Evolutionary conservation across 441 rosid genomes (phyloP).

Genomic region (Populus hybrid): DNA sequence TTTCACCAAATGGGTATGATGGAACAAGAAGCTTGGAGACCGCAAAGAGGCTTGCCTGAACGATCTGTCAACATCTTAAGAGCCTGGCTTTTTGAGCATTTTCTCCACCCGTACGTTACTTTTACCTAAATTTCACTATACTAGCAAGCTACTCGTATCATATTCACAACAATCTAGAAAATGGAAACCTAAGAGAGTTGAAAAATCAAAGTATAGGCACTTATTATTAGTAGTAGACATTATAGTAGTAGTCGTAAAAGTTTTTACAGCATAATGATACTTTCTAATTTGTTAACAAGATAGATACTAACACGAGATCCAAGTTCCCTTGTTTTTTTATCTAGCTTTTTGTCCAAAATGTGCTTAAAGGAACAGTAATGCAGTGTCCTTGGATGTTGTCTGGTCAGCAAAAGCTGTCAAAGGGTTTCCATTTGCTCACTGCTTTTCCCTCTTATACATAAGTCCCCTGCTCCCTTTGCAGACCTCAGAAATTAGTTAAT

Average conservation of each 20-base stretch:
- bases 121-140: conserved; percentile 5
- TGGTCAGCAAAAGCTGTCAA: conserved; percentile 44
- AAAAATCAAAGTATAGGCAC: background rate
- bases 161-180: background rate
- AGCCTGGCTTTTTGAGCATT: conserved; percentile 99
- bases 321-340: conserved; percentile 16
- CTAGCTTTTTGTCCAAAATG: conserved; percentile 15
- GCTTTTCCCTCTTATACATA: conserved; percentile 14
- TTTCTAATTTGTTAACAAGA: conserved; percentile 9
- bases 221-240: background rate
- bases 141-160: background rate
- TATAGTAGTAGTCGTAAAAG: background rate
- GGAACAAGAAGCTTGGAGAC: conserved; percentile 98
- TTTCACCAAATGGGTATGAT: conserved; percentile 93
- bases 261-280: conserved; percentile 1
- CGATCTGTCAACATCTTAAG: conserved; percentile 86
- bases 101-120: conserved; percentile 89
- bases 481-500: conserved; percentile 25
- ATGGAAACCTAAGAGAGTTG: background rate
- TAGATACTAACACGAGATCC: conserved; percentile 26
- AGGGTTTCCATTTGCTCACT: conserved; percentile 21
- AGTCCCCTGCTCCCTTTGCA: conserved; percentile 13
- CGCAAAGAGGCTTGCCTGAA: conserved; percentile 94
- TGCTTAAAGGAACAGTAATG: conserved; percentile 25
- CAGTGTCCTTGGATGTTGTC: conserved; percentile 50